A percentile compares a stretch with the other conserved stretches of the same genome.
Evolutionary conservation across 495 filamentous ascomycete genomes (phyloP).

Genomic region (Bombardia bombarda): DNA sequence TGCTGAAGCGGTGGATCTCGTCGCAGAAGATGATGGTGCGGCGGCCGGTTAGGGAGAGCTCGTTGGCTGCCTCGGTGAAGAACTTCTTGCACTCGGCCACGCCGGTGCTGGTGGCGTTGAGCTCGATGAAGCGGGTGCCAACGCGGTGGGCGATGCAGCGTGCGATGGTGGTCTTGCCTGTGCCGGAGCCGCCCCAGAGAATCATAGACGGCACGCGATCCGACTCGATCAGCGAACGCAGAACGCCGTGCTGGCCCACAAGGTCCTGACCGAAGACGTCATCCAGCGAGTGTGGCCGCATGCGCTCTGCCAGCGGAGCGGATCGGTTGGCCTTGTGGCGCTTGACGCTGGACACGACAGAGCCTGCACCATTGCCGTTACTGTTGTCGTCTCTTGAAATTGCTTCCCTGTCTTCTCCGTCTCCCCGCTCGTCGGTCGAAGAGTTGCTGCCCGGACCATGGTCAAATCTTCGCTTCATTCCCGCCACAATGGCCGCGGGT

Average conservation of each 20-base stretch:
- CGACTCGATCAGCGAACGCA: constrained; percentile 84
- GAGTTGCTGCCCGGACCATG: constrained; percentile 31
- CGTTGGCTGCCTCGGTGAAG: constrained; percentile 76
- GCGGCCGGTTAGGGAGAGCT: constrained; percentile 71
- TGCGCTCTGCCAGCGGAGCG: constrained; percentile 84
- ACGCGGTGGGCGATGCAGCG: constrained; percentile 80
- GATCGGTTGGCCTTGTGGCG: constrained; percentile 59
- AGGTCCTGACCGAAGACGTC: constrained; percentile 89
- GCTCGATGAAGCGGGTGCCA: constrained; percentile 83
- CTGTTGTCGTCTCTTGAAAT: constrained; percentile 5
- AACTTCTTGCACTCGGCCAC: constrained; percentile 95
- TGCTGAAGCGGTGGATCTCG: constrained; percentile 92
- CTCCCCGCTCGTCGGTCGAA: constrained; percentile 10
- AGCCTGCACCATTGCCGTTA: constrained; percentile 25
- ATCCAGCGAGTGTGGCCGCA: constrained; percentile 78
- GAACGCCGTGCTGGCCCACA: constrained; percentile 72
- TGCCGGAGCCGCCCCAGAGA: constrained; percentile 85
- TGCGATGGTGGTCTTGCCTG: constrained; percentile 95
- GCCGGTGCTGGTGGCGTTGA: constrained; percentile 85
- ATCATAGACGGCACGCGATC: constrained; percentile 91
- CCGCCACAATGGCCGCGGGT: constrained; percentile 1
- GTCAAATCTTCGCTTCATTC: constrained; percentile 35
- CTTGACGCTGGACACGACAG: too few relatives aligned
- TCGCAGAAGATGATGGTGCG: constrained; percentile 98
- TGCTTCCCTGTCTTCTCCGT: constrained; percentile 2